Conservation (phyloP, 2,329 filamentous ascomycete species). For the Coleophoma cylindrospora region DNA sequence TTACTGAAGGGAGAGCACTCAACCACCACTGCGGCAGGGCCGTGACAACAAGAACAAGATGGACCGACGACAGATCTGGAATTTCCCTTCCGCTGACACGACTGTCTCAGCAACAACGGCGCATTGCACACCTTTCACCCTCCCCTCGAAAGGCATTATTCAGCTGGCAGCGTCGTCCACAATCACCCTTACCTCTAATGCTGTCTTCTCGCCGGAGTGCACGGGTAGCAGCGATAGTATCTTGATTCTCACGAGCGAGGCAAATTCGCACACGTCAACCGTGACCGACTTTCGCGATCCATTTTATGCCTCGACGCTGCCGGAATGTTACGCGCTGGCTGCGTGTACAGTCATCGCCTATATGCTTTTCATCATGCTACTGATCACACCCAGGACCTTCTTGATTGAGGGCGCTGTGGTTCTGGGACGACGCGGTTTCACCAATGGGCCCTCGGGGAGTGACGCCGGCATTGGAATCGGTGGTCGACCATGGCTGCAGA, state of each 20-base stretch:
- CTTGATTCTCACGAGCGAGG: slow-evolving; percentile 16
- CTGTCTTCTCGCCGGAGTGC: slow-evolving; percentile 43
- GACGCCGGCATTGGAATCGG: slow-evolving; percentile 77
- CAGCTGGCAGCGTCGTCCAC: slow-evolving; percentile 25
- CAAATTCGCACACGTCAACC: slow-evolving; percentile 7
- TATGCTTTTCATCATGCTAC: slow-evolving; percentile 86
- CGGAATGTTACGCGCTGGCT: slow-evolving; percentile 88
- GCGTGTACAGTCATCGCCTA: slow-evolving; percentile 89
- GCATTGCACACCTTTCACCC: slow-evolving; percentile 57
- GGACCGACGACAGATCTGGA: slow-evolving; percentile 22
- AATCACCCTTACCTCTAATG: slow-evolving; percentile 40
- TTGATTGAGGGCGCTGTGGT: slow-evolving; percentile 81
- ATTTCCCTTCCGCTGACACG: slow-evolving; percentile 23
- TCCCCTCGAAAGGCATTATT: slow-evolving; percentile 53
- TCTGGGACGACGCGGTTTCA: slow-evolving; percentile 76
- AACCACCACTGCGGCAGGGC: slow-evolving; percentile 18
- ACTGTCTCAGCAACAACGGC: slow-evolving; percentile 30
- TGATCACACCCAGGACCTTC: slow-evolving; percentile 92
- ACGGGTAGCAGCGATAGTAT: slow-evolving; percentile 29
- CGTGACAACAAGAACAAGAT: slow-evolving; percentile 19
- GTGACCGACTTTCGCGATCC: slow-evolving; percentile 65
- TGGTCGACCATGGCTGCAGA: slow-evolving; percentile 89
- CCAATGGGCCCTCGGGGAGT: slow-evolving; percentile 66
- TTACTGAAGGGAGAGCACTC: slow-evolving; percentile 5
- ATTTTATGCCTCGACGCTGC: slow-evolving; percentile 91